Conservation (phyloP, 1,284 basidiomycete genomes). For the Heimioporus punctisporus region DNA sequence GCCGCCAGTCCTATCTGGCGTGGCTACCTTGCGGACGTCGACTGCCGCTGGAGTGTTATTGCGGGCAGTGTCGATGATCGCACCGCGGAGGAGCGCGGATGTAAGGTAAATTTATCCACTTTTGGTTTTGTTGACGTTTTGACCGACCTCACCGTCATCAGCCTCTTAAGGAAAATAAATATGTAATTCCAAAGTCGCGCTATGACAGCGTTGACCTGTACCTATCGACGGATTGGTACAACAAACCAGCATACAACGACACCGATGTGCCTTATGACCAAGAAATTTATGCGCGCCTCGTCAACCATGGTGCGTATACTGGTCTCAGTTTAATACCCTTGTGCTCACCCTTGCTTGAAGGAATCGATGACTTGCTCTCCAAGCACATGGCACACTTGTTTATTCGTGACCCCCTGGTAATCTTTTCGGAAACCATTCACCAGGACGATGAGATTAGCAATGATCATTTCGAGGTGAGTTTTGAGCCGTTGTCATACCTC, state of each 20-base stretch:
- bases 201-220: slow-evolving; percentile 98
- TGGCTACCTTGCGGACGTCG: slow-evolving; percentile 95
- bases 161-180: slow-evolving; percentile 78
- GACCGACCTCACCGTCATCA: slow-evolving; percentile 32
- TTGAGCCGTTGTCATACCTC: background rate
- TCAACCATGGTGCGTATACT: slow-evolving; percentile 63
- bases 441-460: slow-evolving; percentile 88
- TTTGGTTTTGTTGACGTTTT: slow-evolving; percentile 2
- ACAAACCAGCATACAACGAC: slow-evolving; percentile 95
- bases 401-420: slow-evolving; percentile 96
- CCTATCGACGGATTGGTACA: slow-evolving; percentile 85
- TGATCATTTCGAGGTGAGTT: slow-evolving; percentile 92
- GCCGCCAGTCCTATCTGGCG: slow-evolving; percentile 96
- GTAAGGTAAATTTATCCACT: slow-evolving; percentile 55
- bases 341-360: slow-evolving; percentile 41
- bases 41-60: slow-evolving; percentile 99
- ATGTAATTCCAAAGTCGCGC: slow-evolving; percentile 91
- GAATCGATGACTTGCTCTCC: slow-evolving; percentile 87
- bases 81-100: slow-evolving; percentile 91
- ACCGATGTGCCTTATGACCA: slow-evolving; percentile 82
- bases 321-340: background rate
- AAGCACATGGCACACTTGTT: slow-evolving; percentile 96
- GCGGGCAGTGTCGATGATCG: slow-evolving; percentile 97
- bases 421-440: slow-evolving; percentile 94
- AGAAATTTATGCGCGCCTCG: slow-evolving; percentile 70